Evolutionary conservation across 2,329 filamentous ascomycete species (phyloP), one percentile per base, ranked within the genome.

Genomic region (Neoascochyta sp.): DNA sequence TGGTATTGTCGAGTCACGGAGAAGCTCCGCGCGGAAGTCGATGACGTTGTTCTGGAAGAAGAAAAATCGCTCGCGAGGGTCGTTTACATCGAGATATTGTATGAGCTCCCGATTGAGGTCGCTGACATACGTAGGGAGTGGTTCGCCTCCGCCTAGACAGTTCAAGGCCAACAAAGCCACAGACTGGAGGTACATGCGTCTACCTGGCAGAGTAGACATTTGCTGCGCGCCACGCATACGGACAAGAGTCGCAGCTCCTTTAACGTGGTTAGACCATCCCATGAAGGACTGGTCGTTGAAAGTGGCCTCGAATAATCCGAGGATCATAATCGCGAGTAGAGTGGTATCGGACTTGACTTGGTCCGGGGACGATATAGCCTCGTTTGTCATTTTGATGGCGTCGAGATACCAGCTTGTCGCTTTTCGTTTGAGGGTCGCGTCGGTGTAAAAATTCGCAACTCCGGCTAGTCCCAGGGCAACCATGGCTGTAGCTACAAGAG

Each of bases 191-290:
- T 56, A 61, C 56, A 60, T 54, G 7, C 57, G 38, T 16, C 52
- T 41, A 6, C 57, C 54, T 1, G 55, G 51, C 9, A 45, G 41
- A 1, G 54, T 55, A 1, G 34, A 18, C 15, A 62, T 54, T 16
- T 62, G 59, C 1, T 37, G 24, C 15, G 25, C 39, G 3, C 60
- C 62, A 9, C 62, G 53, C 25, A 61, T 31, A 13, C 41, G 48
- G 14, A 64, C 29, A 2, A 65, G 45, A 3, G 50, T 52, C 2
- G 54, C 45, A 0, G 57, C 54, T 11, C 62, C 62, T 7, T 55
- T 43, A n/a, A 65, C 52, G 30, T 65, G 62, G 16, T 54, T 53
- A 17, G 36, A 47, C 53, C 55, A 65, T 4, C 51, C 54, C n/a
- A 31, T 22, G 1, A 64, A 32, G 1, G 52, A 50, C 6, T 39